phyloP scores from a whole-genome alignment of 78 protist species.

The Dictyostelium capitatum region DNA sequence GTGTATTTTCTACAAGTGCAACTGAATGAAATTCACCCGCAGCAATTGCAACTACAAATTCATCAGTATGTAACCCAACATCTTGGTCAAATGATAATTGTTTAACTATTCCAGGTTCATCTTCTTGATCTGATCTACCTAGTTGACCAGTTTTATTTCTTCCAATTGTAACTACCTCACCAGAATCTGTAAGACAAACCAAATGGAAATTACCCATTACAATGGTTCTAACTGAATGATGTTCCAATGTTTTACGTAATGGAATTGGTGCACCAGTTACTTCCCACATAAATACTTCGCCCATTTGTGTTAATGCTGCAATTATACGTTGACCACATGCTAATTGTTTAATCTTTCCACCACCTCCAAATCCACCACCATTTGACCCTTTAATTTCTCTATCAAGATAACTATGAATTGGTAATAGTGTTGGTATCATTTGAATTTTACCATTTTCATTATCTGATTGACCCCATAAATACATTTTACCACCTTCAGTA shows the following conservation, averaged over 20 bases:
- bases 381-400: background rate
- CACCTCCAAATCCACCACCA: conserved; percentile 54
- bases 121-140: conserved; percentile 3
- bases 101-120: conserved; percentile 59
- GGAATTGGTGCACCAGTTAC: conserved; percentile 46
- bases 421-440: conserved; percentile 26
- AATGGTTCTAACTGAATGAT: conserved; percentile 45
- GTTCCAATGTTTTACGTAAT: conserved; percentile 24
- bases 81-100: conserved; percentile 12
- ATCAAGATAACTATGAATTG: conserved; percentile 22
- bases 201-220: conserved; percentile 81
- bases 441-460: conserved; percentile 49
- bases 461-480: conserved; percentile 63
- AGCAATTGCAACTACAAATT: conserved; percentile 31
- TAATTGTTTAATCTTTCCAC: conserved; percentile 48
- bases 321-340: conserved; percentile 65
- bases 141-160: conserved; percentile 71
- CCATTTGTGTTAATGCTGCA: conserved; percentile 48
- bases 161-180: conserved; percentile 57
- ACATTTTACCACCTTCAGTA: conserved; percentile 66
- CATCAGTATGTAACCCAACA: conserved; percentile 16
- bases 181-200: conserved; percentile 74
- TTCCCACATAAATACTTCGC: conserved; percentile 64
- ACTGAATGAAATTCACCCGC: conserved; percentile 76
- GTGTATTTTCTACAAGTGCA: conserved; percentile 48